A percentile compares a stretch with the other conserved stretches of the same genome.
Conservation (phyloP, 2,329 filamentous ascomycete species). For the Penicillium sp. region DNA sequence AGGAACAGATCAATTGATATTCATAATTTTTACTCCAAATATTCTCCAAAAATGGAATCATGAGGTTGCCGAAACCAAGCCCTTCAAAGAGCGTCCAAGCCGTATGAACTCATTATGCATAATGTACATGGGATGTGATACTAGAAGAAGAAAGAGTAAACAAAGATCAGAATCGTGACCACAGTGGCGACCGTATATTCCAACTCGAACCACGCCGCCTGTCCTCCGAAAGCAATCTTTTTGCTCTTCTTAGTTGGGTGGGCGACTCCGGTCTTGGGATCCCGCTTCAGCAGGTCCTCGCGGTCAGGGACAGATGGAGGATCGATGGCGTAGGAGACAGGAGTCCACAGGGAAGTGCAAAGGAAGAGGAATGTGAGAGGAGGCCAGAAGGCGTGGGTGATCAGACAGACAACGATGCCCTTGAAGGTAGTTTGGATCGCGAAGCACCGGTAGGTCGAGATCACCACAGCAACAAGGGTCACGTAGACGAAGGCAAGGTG, state of each 20-base stretch:
- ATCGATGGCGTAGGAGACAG: slow-evolving; percentile 60
- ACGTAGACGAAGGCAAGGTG: slow-evolving; percentile 57
- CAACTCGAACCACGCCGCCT: slow-evolving; percentile 57
- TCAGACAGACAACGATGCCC: slow-evolving; percentile 50
- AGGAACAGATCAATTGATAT: neutral
- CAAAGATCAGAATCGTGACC: slow-evolving; percentile 53
- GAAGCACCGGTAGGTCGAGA: slow-evolving; percentile 54
- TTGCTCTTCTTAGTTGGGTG: slow-evolving; percentile 48
- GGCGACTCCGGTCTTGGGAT: slow-evolving; percentile 51
- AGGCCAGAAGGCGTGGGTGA: slow-evolving; percentile 63
- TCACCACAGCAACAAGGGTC: slow-evolving; percentile 50
- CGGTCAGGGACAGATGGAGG: slow-evolving; percentile 59
- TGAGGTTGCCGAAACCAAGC: neutral
- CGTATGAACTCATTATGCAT: slow-evolving; percentile 10
- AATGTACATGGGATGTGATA: slow-evolving; percentile 8
- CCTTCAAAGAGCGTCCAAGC: neutral
- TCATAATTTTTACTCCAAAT: neutral
- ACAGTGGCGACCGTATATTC: slow-evolving; percentile 53
- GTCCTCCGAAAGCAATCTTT: slow-evolving; percentile 55
- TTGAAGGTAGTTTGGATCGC: slow-evolving; percentile 37
- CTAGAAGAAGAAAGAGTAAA: slow-evolving; percentile 38
- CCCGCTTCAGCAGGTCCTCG: slow-evolving; percentile 56
- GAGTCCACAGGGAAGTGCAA: slow-evolving; percentile 57
- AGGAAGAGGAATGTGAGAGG: slow-evolving; percentile 58
- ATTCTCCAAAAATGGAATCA: neutral